Evolutionary conservation across 2,329 filamentous ascomycete genomes (phyloP).

Genomic region (Aspergillus pseudotamarii): DNA sequence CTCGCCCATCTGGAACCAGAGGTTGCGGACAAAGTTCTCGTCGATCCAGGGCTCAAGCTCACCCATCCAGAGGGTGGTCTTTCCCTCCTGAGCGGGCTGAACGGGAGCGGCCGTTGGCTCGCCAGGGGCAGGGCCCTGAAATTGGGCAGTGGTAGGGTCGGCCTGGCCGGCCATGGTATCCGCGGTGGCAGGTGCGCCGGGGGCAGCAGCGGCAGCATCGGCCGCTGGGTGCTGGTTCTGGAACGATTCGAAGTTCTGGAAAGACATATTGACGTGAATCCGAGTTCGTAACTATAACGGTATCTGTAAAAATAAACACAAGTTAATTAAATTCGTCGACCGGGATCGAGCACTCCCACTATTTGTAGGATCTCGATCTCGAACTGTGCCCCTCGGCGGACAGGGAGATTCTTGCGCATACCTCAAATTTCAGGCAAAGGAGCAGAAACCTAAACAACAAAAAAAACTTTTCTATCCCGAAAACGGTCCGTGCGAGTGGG

Average conservation of each 20-base stretch:
- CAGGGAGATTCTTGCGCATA: conserved; percentile 13
- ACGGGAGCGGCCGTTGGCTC: conserved; percentile 44
- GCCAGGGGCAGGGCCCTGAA: conserved; percentile 52
- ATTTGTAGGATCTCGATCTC: background rate
- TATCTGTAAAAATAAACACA: conserved; percentile 14
- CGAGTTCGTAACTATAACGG: conserved; percentile 24
- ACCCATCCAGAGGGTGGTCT: conserved; percentile 78
- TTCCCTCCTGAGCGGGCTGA: conserved; percentile 56
- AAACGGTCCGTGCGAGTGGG: conserved; percentile 39
- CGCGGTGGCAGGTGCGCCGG: conserved; percentile 51
- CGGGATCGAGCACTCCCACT: background rate
- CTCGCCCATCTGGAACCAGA: conserved; percentile 92
- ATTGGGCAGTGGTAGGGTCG: conserved; percentile 56
- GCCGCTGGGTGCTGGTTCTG: conserved; percentile 62
- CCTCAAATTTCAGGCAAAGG: conserved; percentile 24
- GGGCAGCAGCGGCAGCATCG: conserved; percentile 53
- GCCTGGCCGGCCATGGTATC: conserved; percentile 61
- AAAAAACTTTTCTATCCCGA: conserved; percentile 32
- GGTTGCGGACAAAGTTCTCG: conserved; percentile 95
- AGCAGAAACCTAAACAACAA: conserved; percentile 24
- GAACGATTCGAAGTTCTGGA: conserved; percentile 67
- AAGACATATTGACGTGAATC: conserved; percentile 59
- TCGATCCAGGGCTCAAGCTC: conserved; percentile 99
- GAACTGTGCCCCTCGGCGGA: background rate
- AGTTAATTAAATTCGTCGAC: background rate